Conservation (phyloP, 1,139 yeast species). For the Suhomyces taliae region DNA sequence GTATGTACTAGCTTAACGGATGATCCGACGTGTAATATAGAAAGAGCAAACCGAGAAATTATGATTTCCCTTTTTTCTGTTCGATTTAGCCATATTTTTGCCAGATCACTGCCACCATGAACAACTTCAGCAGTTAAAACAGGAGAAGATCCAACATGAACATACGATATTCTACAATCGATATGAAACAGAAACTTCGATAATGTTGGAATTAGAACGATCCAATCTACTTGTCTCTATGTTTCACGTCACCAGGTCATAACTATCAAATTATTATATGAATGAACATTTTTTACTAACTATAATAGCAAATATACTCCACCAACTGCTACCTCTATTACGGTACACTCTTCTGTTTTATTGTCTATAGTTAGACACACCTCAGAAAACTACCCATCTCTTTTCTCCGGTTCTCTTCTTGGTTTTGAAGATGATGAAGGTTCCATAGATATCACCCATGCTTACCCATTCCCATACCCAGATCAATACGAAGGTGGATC, state of each 20-base stretch:
- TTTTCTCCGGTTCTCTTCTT: conserved; percentile 73
- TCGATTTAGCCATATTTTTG: too few species aligned
- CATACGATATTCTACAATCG: too few species aligned
- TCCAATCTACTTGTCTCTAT: not conserved
- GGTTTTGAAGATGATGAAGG: conserved; percentile 69
- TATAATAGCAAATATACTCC: conserved; percentile 27
- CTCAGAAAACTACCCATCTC: conserved; percentile 64
- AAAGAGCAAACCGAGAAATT: too few species aligned
- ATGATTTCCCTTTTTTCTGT: too few species aligned
- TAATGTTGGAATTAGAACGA: too few species aligned
- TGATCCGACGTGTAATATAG: not conserved
- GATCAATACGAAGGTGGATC: conserved; percentile 57
- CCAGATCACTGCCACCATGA: too few species aligned
- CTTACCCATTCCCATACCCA: conserved; percentile 62
- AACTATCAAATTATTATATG: not conserved
- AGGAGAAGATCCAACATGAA: too few species aligned
- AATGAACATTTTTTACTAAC: conserved; percentile 1
- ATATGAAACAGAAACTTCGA: not conserved
- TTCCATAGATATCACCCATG: conserved; percentile 55
- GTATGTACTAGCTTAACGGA: conserved; percentile 16
- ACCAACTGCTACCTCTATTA: conserved; percentile 48
- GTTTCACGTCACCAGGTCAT: not conserved
- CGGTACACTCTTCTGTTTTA: conserved; percentile 60
- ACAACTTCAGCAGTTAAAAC: too few species aligned
- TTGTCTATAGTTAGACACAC: conserved; percentile 74